Conservation (phyloP, 352 stramenopile species). For the Globisporangium alternatum region DNA sequence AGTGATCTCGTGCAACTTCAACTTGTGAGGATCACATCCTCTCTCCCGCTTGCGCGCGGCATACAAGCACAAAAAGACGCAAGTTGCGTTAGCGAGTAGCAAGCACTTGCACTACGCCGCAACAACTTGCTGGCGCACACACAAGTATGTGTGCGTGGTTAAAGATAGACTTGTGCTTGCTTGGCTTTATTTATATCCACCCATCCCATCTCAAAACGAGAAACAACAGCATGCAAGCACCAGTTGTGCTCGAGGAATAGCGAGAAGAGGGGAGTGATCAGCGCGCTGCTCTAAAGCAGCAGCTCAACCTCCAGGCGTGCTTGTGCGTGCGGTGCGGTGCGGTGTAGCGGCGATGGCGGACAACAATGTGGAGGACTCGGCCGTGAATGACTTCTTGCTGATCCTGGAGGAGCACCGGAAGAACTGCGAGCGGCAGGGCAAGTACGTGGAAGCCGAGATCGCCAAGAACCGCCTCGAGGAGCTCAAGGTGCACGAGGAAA, state of each 20-base stretch:
- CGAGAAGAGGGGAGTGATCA: not conserved
- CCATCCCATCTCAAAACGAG: not conserved
- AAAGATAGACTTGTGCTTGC: not conserved
- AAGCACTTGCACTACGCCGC: not conserved
- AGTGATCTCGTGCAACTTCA: slow-evolving; percentile 4
- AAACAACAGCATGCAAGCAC: not conserved
- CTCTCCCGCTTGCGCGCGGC: not conserved
- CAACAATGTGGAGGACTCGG: slow-evolving; percentile 72
- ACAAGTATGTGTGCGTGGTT: not conserved
- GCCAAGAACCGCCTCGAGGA: slow-evolving; percentile 96
- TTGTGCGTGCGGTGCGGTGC: not conserved
- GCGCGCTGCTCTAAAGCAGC: not conserved
- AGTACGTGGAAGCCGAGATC: slow-evolving; percentile 97
- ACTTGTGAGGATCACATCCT: not conserved
- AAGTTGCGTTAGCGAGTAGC: not conserved
- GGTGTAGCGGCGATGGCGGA: slow-evolving; percentile 19
- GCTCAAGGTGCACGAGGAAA: slow-evolving; percentile 96
- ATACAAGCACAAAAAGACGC: not conserved
- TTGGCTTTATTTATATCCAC: not conserved
- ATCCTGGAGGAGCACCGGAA: slow-evolving; percentile 95
- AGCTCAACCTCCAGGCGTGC: not conserved
- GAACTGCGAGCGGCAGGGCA: slow-evolving; percentile 96
- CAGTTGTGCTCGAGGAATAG: not conserved
- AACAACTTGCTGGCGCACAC: not conserved
- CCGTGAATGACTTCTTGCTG: slow-evolving; percentile 83